Base-by-base conservation (phyloP, 176 grass and related monocot genomes). In the Canna indica region DNA sequence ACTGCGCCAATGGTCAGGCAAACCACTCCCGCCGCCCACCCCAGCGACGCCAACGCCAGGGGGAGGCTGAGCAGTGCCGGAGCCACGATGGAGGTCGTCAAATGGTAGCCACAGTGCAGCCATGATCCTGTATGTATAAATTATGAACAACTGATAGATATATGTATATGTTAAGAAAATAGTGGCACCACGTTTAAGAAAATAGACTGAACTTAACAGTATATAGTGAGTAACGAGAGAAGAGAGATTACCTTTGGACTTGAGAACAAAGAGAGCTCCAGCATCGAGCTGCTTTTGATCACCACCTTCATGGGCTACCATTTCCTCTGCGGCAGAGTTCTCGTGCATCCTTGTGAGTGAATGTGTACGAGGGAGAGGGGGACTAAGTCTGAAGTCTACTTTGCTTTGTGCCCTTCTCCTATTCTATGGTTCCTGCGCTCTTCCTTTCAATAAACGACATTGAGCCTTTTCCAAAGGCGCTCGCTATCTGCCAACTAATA, bases 51-150 rank as follows among this genome's bases (percentile, higher is more conserved):
- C 73, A 96, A 91, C 35, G 93, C 93, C 56, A 85, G 91, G 38
- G 93, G 88, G 74, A 96, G 82, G 76, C 93, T 96, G 53, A 96
- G 79, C 76, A 96, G 79, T 22, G 93, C 81, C 70, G 93, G 81
- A 30, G 93, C 88, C 70, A 96, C 93, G 32, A 96, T 96, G 0
- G 93, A 96, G 22, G 88, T 91, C 22, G 88, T 91, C 77, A 96
- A 59, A 54, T 96, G 93, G 83, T 96, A 96, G 44, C 88, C 88
- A 34, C 83, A 96, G 77, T 96, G 93, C 64, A 91, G 68, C 93
- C 93, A 96, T 53, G 93, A 91, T 3, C 93, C 88, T 96, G 81
- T 45, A n/a, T n/a, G n/a, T n/a, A n/a, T n/a, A n/a, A n/a, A n/a
- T n/a, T n/a, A n/a, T n/a, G n/a, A n/a, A n/a, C n/a, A n/a, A n/a